Conservation (phyloP, 2,329 filamentous ascomycete genomes). For the Tolypocladium paradoxum region DNA sequence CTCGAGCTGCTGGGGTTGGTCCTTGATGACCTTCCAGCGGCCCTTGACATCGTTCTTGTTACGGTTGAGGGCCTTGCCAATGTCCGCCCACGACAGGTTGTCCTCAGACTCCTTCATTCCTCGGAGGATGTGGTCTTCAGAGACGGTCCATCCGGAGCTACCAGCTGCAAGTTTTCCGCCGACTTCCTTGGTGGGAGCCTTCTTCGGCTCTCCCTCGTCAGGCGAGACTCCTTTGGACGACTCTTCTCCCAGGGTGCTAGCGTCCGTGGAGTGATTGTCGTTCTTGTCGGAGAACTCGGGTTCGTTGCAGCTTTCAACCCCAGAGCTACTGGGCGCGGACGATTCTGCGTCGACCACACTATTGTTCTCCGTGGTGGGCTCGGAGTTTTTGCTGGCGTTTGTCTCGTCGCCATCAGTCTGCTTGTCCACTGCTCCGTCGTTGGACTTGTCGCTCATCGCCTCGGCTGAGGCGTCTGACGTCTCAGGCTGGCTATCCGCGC, state of each 20-base stretch:
- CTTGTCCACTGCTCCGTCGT: not conserved
- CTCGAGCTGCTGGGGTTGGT: slow-evolving; percentile 6
- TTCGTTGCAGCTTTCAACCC: not conserved
- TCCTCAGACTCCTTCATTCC: slow-evolving; percentile 21
- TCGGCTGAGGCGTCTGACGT: not conserved
- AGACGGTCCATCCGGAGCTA: slow-evolving; percentile 18
- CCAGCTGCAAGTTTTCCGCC: not conserved
- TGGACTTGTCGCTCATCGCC: not conserved
- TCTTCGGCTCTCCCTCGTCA: not conserved
- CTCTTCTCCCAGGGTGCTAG: slow-evolving; percentile 3
- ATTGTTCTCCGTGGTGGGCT: not conserved
- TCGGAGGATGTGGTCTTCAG: slow-evolving; percentile 22
- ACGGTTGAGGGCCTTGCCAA: slow-evolving; percentile 15
- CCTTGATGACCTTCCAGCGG: slow-evolving; percentile 21
- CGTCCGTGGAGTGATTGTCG: slow-evolving; percentile 1
- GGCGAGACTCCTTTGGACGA: slow-evolving; percentile 1
- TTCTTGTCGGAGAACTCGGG: slow-evolving; percentile 1
- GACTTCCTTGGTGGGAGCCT: not conserved
- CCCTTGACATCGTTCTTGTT: slow-evolving; percentile 17
- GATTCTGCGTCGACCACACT: not conserved
- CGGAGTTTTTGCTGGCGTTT: not conserved
- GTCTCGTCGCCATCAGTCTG: not conserved
- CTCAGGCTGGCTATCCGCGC: not conserved
- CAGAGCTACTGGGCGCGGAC: not conserved
- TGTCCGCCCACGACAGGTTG: slow-evolving; percentile 17